Evolutionary conservation across 2,329 filamentous ascomycete genomes (phyloP).

Genomic region (Verticillium isaacii): DNA sequence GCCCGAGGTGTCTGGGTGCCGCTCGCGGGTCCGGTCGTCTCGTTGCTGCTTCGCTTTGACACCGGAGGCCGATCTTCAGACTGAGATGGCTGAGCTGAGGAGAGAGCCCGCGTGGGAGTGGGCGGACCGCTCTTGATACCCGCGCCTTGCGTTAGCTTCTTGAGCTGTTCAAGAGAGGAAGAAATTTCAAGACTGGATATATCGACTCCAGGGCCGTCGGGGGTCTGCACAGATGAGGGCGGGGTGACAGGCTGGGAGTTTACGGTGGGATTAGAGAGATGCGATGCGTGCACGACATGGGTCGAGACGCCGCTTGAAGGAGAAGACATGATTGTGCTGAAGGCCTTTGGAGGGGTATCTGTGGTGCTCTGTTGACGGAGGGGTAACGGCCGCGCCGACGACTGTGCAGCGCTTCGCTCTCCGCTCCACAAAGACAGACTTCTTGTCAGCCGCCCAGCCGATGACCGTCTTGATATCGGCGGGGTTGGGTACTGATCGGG

Average conservation of each 20-base stretch:
- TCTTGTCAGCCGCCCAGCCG: conserved; percentile 19
- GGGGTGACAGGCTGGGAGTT: conserved; percentile 46
- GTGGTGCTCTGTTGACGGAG: conserved; percentile 37
- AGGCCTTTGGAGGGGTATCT: conserved; percentile 35
- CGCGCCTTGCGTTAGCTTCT: conserved; percentile 83
- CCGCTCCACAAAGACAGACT: conserved; percentile 19
- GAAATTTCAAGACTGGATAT: conserved; percentile 43
- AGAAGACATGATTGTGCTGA: conserved; percentile 48
- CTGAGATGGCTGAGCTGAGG: conserved; percentile 51
- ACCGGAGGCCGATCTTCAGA: conserved; percentile 34
- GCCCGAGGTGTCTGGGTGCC: conserved; percentile 49
- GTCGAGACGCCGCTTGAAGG: conserved; percentile 61
- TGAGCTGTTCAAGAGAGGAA: conserved; percentile 64
- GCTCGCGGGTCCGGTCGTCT: conserved; percentile 36
- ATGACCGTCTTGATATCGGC: conserved; percentile 14
- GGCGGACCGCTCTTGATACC: conserved; percentile 86
- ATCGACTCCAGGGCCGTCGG: conserved; percentile 28
- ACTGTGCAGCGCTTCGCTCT: conserved; percentile 24
- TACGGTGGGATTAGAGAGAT: conserved; percentile 63
- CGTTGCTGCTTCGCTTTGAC: conserved; percentile 29
- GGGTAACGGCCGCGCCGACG: conserved; percentile 27
- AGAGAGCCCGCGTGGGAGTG: conserved; percentile 84
- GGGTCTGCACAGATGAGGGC: conserved; percentile 43
- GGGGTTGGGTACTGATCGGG: conserved; percentile 14
- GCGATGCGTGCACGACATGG: conserved; percentile 58